phyloP scores from a whole-genome alignment of 2,329 filamentous ascomycete species.

The Aspergillus uvarum region DNA sequence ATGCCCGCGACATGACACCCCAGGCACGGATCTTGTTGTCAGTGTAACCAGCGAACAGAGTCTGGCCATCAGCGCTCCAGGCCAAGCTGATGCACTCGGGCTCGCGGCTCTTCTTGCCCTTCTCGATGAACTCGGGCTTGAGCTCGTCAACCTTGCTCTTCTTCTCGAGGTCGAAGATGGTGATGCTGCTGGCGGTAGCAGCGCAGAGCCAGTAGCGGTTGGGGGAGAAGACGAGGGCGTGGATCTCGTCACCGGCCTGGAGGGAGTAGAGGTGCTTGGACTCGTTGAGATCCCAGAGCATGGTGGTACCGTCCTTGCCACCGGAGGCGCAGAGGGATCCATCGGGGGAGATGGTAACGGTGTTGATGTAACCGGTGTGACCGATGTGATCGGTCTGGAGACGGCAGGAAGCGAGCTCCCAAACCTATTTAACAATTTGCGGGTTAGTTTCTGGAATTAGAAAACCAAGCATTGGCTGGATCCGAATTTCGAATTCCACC shows the following conservation, averaged over 20 bases:
- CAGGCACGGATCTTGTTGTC: slow-evolving; percentile 98
- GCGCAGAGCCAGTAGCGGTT: slow-evolving; percentile 99
- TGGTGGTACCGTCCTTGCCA: slow-evolving; percentile 99
- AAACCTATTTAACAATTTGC: slow-evolving; percentile 64
- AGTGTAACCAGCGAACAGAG: slow-evolving; percentile 98
- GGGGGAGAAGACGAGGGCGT: slow-evolving; percentile 99
- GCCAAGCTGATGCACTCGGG: slow-evolving; percentile 97
- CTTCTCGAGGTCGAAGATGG: slow-evolving; percentile 99
- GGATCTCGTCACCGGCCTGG: slow-evolving; percentile 99
- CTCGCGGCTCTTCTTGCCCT: slow-evolving; percentile 98
- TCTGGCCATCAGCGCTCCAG: slow-evolving; percentile 98
- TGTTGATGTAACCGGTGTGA: slow-evolving; percentile 99
- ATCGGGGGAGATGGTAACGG: slow-evolving; percentile 99
- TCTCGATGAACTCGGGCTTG: slow-evolving; percentile 94
- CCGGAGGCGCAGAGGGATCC: slow-evolving; percentile 98
- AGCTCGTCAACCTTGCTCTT: slow-evolving; percentile 99
- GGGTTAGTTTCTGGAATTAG: slow-evolving; percentile 21
- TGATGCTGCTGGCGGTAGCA: slow-evolving; percentile 94
- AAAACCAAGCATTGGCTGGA: neutral
- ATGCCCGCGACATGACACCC: slow-evolving; percentile 95
- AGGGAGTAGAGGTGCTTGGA: slow-evolving; percentile 99
- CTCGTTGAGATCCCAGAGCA: slow-evolving; percentile 99
- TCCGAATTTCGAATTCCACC: slow-evolving; percentile 2
- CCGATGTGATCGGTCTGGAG: slow-evolving; percentile 99
- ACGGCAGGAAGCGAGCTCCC: slow-evolving; percentile 99